Percentiles rank a stretch among this genome's conserved stretches.
Conservation (phyloP, 306 rosid genomes). For the Mucuna pruriens region DNA sequence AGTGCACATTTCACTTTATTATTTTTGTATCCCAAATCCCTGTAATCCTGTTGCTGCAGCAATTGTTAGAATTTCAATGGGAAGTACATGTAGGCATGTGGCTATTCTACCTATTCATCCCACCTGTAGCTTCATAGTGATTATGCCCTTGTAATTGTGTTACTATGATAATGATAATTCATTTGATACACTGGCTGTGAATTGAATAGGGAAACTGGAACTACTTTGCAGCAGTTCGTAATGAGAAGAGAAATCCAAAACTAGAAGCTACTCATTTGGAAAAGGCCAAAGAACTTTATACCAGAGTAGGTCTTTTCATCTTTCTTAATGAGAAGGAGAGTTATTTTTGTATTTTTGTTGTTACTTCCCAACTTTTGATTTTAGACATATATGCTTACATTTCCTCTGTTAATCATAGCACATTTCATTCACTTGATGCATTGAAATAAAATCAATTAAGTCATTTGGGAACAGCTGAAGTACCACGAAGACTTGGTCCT, state of each 20-base stretch:
- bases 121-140: not conserved
- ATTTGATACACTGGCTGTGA: slow-evolving; percentile 41
- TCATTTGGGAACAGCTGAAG: slow-evolving; percentile 5
- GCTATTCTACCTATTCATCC: slow-evolving; percentile 27
- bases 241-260: slow-evolving; percentile 97
- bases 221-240: slow-evolving; percentile 98
- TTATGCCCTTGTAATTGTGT: not conserved
- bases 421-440: slow-evolving; percentile 30
- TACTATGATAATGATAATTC: slow-evolving; percentile 14
- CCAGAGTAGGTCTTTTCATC: slow-evolving; percentile 56
- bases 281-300: slow-evolving; percentile 94
- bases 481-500: not conserved
- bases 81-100: slow-evolving; percentile 6
- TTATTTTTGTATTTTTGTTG: slow-evolving; percentile 21
- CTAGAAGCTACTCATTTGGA: slow-evolving; percentile 99
- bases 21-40: slow-evolving; percentile 23
- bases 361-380: too few species aligned
- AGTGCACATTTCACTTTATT: slow-evolving; percentile 37
- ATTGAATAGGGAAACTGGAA: slow-evolving; percentile 95
- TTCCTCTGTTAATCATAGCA: slow-evolving; percentile 25
- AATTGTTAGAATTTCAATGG: not conserved
- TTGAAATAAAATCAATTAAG: slow-evolving; percentile 10
- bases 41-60: slow-evolving; percentile 25
- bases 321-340: slow-evolving; percentile 13
- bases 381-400: too few species aligned